These are phyloP conservation scores for Glomus cerebriforme DNA, from an alignment of 192 early-diverging fungal genomes.

Conservation along the genomic window DNA sequence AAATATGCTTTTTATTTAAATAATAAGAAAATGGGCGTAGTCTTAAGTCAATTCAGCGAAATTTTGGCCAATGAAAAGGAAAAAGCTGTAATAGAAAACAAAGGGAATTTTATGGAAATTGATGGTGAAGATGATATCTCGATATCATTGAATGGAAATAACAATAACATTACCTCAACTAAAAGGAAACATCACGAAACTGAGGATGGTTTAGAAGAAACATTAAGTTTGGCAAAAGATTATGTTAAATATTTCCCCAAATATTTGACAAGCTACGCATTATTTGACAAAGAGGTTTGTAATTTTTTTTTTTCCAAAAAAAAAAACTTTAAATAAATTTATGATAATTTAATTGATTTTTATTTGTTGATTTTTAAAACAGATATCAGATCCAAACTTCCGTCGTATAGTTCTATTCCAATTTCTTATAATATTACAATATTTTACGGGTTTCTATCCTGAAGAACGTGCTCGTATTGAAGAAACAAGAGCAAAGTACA, in stretches of 20 bases:
- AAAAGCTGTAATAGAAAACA: neutral
- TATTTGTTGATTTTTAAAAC: constrained; percentile 7
- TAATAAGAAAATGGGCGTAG: constrained; percentile 2
- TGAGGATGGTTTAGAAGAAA: neutral
- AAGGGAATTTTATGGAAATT: neutral
- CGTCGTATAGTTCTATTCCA: constrained; percentile 87
- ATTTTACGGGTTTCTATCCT: constrained; percentile 42
- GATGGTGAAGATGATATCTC: neutral
- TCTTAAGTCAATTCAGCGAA: neutral
- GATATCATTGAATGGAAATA: neutral
- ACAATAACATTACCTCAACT: neutral
- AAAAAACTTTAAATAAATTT: neutral
- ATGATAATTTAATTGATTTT: neutral
- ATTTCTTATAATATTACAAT: constrained; percentile 83
- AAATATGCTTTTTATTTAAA: neutral
- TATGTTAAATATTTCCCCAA: constrained; percentile 71
- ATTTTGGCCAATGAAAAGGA: constrained; percentile 1
- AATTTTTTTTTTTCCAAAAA: neutral
- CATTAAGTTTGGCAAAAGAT: constrained; percentile 14
- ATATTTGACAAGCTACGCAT: constrained; percentile 69
- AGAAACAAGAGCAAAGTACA: neutral
- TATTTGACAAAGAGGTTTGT: constrained; percentile 73
- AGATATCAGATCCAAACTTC: constrained; percentile 82
- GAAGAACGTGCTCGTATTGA: neutral
- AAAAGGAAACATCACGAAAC: neutral